Percentiles rank a stretch among this genome's conserved stretches.
Evolutionary conservation across 805 yeast genomes (phyloP).

Genomic region (Candida suzukii): DNA sequence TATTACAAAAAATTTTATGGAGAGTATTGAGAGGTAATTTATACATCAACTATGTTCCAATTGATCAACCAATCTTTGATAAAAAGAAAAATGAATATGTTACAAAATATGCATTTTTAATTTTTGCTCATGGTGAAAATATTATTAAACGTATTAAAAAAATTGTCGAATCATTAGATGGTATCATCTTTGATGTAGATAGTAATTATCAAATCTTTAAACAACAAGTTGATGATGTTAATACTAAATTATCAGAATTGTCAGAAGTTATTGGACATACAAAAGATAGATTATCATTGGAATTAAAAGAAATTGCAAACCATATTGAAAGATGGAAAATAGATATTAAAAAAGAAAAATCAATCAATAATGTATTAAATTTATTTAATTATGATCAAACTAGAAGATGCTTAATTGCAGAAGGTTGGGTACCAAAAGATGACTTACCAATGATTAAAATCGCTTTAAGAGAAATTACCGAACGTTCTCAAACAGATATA

Average conservation of each 20-base stretch:
- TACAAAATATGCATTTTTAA: constrained; percentile 74
- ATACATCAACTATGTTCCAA: constrained; percentile 68
- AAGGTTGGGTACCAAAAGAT: constrained; percentile 92
- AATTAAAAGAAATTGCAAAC: constrained; percentile 69
- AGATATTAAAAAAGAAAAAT: constrained; percentile 68
- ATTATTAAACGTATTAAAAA: constrained; percentile 63
- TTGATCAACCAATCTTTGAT: constrained; percentile 62
- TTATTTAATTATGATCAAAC: constrained; percentile 72
- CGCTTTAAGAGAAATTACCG: constrained; percentile 59
- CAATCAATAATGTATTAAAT: constrained; percentile 73
- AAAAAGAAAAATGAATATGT: constrained; percentile 44
- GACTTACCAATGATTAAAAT: constrained; percentile 62
- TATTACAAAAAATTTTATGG: constrained; percentile 83
- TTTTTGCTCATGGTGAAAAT: constrained; percentile 84
- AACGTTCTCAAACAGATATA: constrained; percentile 33
- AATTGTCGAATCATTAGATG: constrained; percentile 86
- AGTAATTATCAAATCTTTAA: constrained; percentile 32
- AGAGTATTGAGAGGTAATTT: constrained; percentile 90
- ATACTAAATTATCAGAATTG: constrained; percentile 30
- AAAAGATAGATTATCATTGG: constrained; percentile 63
- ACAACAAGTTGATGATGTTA: constrained; percentile 43
- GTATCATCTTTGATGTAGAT: constrained; percentile 60
- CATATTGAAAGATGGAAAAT: constrained; percentile 72
- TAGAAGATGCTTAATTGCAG: constrained; percentile 85
- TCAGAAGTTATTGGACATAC: constrained; percentile 55